These are phyloP conservation scores for Collybia sordida DNA, from an alignment of 768 basidiomycete species.

Conservation along the genomic window DNA sequence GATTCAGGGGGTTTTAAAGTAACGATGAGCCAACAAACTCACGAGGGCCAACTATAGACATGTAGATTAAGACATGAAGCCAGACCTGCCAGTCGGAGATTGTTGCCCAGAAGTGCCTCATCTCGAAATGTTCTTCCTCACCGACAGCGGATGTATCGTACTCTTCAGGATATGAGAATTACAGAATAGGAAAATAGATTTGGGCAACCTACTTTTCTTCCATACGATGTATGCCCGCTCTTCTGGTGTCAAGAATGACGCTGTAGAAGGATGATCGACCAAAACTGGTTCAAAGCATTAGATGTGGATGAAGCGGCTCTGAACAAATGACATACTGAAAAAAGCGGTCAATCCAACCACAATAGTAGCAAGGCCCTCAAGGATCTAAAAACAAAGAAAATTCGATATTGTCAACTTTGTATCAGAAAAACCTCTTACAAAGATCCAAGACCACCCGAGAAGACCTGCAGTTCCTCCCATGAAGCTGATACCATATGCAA, in stretches of 20 bases:
- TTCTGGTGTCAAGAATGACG: constrained; percentile 59
- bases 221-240: constrained; percentile 54
- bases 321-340: constrained; percentile 33
- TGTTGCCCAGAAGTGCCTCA: constrained; percentile 52
- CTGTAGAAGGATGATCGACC: constrained; percentile 61
- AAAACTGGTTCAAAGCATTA: constrained; percentile 36
- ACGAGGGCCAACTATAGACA: constrained; percentile 62
- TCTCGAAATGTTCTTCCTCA: constrained; percentile 61
- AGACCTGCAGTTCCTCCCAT: constrained; percentile 47
- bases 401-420: neutral
- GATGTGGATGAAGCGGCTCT: neutral
- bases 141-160: constrained; percentile 56
- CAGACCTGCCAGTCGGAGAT: constrained; percentile 67
- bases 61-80: constrained; percentile 56
- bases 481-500: constrained; percentile 55
- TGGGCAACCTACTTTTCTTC: constrained; percentile 51
- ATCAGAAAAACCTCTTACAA: constrained; percentile 40
- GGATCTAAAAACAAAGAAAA: constrained; percentile 35
- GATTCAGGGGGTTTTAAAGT: constrained; percentile 16
- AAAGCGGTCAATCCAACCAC: constrained; percentile 52
- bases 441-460: constrained; percentile 69
- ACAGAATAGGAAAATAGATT: neutral
- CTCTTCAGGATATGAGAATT: constrained; percentile 28
- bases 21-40: constrained; percentile 24
- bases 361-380: constrained; percentile 66